Evolutionary conservation across 176 grass and related monocot genomes (phyloP), one percentile per base, ranked within the genome.

Genomic region (Carex myosuroides): DNA sequence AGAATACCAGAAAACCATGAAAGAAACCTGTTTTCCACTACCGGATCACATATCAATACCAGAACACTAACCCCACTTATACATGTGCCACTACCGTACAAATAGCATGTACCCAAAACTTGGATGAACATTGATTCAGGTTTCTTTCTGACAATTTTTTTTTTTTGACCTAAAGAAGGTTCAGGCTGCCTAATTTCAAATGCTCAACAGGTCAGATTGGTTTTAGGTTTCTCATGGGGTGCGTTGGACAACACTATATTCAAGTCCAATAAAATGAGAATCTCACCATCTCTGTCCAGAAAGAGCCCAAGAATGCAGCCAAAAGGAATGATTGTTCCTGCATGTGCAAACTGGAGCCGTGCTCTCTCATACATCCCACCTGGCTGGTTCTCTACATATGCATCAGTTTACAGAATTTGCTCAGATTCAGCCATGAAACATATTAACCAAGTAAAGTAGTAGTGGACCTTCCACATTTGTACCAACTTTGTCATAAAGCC

Each of bases 321-420:
- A 77, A 99, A 95, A 74, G 96, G 93, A 79, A 93, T 93, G 61
- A 99, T 82, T 78, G 96, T 99, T 89, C 91, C 93, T 78, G 93
- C 96, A 64, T 99, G 96, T 41, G 96, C 96, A 81, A 99, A 99
- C 64, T 93, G 89, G 60, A 99, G 91, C 83, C 91, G 94, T 86
- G 96, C 93, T 85, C 91, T 99, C 87, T 99, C 96, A 74, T 89
- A 90, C 16, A 79, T 93, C 83, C 88, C 88, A 91, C 76, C 75
- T 83, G 87, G 64, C 20, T 0, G 50, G 56, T 93, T 89, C 67
- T 93, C 93, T 95, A 83, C 57, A 83, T 55, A 55, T 83, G 6
- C 13, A 71, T 48, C 17, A 69, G 2, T 22, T 83, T 69, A 62
- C 32, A 68, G 8, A 1, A 26, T 53, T 39, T 70, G 13, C 17